Evolutionary conservation across 1,284 basidiomycete genomes (phyloP).

Genomic region (Moesziomyces sp.): DNA sequence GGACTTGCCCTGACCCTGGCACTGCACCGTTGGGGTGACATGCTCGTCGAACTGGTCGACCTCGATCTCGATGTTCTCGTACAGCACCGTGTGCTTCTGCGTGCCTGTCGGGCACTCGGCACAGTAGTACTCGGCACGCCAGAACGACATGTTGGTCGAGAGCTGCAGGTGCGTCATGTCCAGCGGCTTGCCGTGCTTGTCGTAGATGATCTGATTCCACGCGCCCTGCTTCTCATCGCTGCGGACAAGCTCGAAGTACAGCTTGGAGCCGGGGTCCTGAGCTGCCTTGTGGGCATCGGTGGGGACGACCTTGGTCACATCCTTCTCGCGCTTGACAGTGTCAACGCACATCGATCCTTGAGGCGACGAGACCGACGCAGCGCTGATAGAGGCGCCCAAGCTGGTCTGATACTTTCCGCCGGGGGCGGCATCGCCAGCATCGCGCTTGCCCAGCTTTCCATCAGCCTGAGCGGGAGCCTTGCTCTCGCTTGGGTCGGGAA

Average conservation of each 20-base stretch:
- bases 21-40: slow-evolving; percentile 8
- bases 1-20: slow-evolving; percentile 17
- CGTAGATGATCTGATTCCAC: slow-evolving; percentile 46
- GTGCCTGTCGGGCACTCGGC: slow-evolving; percentile 19
- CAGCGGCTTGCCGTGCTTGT: slow-evolving; percentile 13
- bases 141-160: slow-evolving; percentile 25
- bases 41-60: slow-evolving; percentile 14
- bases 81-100: slow-evolving; percentile 23
- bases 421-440: not conserved
- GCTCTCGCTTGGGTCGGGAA: slow-evolving; percentile 1
- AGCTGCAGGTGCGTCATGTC: slow-evolving; percentile 25
- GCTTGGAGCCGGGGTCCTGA: not conserved
- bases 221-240: slow-evolving; percentile 8
- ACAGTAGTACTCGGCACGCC: slow-evolving; percentile 39
- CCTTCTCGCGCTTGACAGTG: slow-evolving; percentile 36
- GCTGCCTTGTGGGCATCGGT: slow-evolving; percentile 11
- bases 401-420: not conserved
- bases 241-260: slow-evolving; percentile 37
- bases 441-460: not conserved
- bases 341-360: slow-evolving; percentile 28
- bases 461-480: not conserved
- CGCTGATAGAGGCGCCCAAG: not conserved
- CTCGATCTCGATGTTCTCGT: slow-evolving; percentile 45
- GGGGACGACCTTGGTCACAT: slow-evolving; percentile 36
- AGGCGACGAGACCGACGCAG: not conserved